Evolutionary conservation across 768 basidiomycete genomes (phyloP), one percentile per base, ranked within the genome.

Genomic region (Amanita pseudoporphyria): DNA sequence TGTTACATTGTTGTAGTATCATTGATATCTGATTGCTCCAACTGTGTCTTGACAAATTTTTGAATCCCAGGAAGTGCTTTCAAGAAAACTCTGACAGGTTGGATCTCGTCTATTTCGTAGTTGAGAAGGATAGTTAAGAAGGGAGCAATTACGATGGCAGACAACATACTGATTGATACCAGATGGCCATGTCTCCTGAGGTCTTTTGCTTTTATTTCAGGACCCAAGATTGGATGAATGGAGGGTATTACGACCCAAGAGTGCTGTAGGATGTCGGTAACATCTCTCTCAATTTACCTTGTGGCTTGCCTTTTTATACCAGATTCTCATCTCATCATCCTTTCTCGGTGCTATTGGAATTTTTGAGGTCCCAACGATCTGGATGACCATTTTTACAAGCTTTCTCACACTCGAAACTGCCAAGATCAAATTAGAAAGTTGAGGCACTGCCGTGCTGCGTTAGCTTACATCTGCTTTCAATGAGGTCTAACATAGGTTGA

Each of bases 31-130:
- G 56, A 24, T 41, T 54, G 9, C 60, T 64, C 13, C 57, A 66
- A 39, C 53, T 59, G 51, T 30, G 60, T 33, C 18, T 65, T 70
- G 45, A 88, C 70, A 53, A 81, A 81, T 6, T 73, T 59, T 45
- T 79, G 66, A 55, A 90, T 84, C 24, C 72, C 66, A 2, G 84
- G 83, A 45, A 90, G 65, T 6, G 80, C 82, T 52, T 71, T 70
- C 30, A 76, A 75, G 42, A 91, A 76, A n/a, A 88, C 76, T 59
- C 81, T 81, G 54, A 87, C 76, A n/a, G 87, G 78, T 58, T 85
- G 81, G 32, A 74, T 66, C 63, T 87, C 82, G 22, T 81, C 87
- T 88, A 53, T 14, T 36, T 24, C 6, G 32, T 10, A 40, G 33
- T 44, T 19, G 5, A 45, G 10, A 5, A 55, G 18, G 26, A 6